Conservation (phyloP, 2,329 filamentous ascomycete genomes). For the Venturia pyrina region DNA sequence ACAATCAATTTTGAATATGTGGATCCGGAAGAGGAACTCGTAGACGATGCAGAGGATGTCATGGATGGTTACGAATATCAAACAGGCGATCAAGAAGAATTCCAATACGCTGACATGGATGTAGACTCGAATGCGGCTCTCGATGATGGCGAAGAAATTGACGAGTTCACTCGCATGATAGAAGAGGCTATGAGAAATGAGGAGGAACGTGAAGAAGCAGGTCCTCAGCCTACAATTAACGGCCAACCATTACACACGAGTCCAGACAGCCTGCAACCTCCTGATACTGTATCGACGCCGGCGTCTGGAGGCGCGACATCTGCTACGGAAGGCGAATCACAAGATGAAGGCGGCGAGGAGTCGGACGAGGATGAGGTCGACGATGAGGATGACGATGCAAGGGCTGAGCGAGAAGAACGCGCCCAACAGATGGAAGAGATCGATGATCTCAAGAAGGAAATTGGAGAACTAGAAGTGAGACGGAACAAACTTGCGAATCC, state of each 20-base stretch:
- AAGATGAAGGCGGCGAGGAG: conserved; percentile 34
- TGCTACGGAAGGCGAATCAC: conserved; percentile 28
- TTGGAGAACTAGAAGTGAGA: conserved; percentile 33
- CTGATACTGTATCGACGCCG: conserved; percentile 22
- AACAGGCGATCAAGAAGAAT: conserved; percentile 22
- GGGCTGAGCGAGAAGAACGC: conserved; percentile 36
- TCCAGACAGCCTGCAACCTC: conserved; percentile 19
- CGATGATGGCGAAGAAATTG: conserved; percentile 23
- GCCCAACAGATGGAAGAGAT: conserved; percentile 43
- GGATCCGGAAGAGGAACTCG: conserved; percentile 26
- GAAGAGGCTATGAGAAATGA: neutral
- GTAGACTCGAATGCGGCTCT: conserved; percentile 33
- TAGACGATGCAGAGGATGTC: conserved; percentile 22
- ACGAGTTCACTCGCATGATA: conserved; percentile 22
- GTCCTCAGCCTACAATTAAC: neutral
- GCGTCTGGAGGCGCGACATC: conserved; percentile 16
- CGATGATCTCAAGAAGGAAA: conserved; percentile 42
- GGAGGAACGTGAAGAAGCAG: neutral
- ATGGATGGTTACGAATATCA: conserved; percentile 38
- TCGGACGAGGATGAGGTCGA: conserved; percentile 30
- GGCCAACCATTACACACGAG: conserved; percentile 2
- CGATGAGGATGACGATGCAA: conserved; percentile 38
- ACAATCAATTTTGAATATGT: conserved; percentile 17
- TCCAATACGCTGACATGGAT: conserved; percentile 21
- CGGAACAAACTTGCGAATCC: conserved; percentile 36